These are phyloP conservation scores for Meyerozyma carpophila DNA, from an alignment of 1,139 yeast genomes.

Conservation along the genomic window DNA sequence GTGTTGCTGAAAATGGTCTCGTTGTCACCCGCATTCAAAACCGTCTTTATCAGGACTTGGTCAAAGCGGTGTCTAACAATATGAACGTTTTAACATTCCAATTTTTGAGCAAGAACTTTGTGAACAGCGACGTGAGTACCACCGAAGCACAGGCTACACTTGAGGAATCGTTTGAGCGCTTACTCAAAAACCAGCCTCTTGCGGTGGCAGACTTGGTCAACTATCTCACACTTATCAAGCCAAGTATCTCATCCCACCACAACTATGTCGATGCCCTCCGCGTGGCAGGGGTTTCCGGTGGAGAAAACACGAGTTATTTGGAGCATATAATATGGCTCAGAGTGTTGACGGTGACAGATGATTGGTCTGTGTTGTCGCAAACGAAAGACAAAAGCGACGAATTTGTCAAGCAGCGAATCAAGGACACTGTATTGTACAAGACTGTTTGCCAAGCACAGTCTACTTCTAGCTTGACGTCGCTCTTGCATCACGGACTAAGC, in stretches of 20 bases:
- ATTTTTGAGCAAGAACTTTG: conserved; percentile 16
- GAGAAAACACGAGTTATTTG: conserved; percentile 16
- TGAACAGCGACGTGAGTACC: conserved; percentile 14
- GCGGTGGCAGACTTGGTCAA: conserved; percentile 47
- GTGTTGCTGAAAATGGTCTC: conserved; percentile 44
- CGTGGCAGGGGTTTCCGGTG: conserved; percentile 25
- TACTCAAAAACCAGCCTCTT: conserved; percentile 38
- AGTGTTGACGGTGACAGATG: conserved; percentile 49
- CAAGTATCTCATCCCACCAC: conserved; percentile 15
- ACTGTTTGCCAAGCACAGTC: conserved; percentile 25
- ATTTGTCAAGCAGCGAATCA: conserved; percentile 32
- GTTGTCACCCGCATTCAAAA: conserved; percentile 46
- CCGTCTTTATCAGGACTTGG: conserved; percentile 28
- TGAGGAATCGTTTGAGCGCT: conserved; percentile 26
- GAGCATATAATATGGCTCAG: conserved; percentile 56
- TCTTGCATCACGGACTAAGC: neutral
- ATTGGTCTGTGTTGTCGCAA: conserved; percentile 45
- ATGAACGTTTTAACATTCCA: conserved; percentile 15
- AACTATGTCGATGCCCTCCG: conserved; percentile 34
- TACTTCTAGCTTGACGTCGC: conserved; percentile 5
- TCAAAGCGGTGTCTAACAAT: conserved; percentile 19
- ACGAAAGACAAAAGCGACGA: conserved; percentile 41
- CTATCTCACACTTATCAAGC: conserved; percentile 49
- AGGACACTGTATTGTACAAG: conserved; percentile 41
- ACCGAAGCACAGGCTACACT: conserved; percentile 14